These are phyloP conservation scores for Ascochyta pisi DNA, from an alignment of 2,329 filamentous ascomycete species.

Conservation along the genomic window DNA sequence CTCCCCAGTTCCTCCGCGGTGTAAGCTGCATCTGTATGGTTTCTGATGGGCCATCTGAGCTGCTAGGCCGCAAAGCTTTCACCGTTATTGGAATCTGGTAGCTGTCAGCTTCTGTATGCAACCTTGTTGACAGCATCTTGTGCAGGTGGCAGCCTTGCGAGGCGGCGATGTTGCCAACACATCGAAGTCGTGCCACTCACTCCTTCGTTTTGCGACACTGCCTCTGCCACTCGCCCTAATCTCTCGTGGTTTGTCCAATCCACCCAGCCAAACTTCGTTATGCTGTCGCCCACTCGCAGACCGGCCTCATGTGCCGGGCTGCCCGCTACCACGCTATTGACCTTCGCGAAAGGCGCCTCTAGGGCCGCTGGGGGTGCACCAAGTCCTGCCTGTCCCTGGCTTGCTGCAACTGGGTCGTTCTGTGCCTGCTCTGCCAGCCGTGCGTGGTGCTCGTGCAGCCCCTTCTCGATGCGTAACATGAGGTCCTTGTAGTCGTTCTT, in stretches of 20 bases:
- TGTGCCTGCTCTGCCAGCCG: constrained; percentile 59
- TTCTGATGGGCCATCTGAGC: constrained; percentile 43
- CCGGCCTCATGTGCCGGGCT: constrained; percentile 87
- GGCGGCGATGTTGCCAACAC: constrained; percentile 16
- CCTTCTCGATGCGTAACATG: constrained; percentile 82
- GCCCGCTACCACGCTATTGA: constrained; percentile 78
- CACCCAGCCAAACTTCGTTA: constrained; percentile 84
- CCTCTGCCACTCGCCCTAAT: constrained; percentile 84
- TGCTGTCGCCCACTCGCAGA: constrained; percentile 77
- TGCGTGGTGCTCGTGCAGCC: constrained; percentile 91
- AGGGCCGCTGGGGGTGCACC: constrained; percentile 46
- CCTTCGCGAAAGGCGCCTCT: constrained; percentile 80
- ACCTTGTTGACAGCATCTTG: constrained; percentile 12
- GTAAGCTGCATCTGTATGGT: constrained; percentile 75
- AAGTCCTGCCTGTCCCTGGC: constrained; percentile 27
- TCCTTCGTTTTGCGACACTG: constrained; percentile 87
- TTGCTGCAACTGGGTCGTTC: constrained; percentile 46
- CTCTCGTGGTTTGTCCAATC: constrained; percentile 86
- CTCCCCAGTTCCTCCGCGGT: constrained; percentile 85
- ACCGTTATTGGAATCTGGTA: constrained; percentile 73
- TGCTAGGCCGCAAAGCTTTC: constrained; percentile 62
- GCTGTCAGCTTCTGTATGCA: constrained; percentile 31
- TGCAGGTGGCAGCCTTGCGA: constrained; percentile 18
- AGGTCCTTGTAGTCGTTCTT: constrained; percentile 93
- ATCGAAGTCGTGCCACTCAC: constrained; percentile 62